Conservation (phyloP, 805 yeast genomes). For the Starmerella floris region DNA sequence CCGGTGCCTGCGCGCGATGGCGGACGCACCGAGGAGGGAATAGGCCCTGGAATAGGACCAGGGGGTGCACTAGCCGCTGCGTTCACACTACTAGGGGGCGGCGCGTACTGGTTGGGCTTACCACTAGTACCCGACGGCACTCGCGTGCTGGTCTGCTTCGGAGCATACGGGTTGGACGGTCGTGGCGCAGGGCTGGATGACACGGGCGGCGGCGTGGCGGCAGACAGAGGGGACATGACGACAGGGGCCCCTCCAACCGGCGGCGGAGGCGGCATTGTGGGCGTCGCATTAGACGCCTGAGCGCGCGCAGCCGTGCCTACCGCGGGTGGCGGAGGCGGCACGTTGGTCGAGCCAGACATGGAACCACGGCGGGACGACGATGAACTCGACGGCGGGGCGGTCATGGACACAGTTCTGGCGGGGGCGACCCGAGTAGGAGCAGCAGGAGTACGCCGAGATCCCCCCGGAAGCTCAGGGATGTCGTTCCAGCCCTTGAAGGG, state of each 20-base stretch:
- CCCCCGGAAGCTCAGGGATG: constrained; percentile 17
- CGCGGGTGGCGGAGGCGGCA: no score
- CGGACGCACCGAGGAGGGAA: constrained; percentile 6
- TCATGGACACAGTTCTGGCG: constrained; percentile 9
- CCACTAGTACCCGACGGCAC: neutral
- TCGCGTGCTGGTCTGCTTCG: constrained; percentile 23
- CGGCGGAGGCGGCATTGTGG: constrained; percentile 22
- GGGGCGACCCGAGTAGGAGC: constrained; percentile 16
- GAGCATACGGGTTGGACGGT: constrained; percentile 28
- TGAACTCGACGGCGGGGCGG: constrained; percentile 2
- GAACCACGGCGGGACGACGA: neutral
- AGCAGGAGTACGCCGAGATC: constrained; percentile 16
- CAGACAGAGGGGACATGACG: no score
- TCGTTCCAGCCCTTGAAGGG: constrained; percentile 22
- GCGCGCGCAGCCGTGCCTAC: constrained; percentile 3
- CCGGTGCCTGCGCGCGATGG: neutral
- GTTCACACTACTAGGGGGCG: constrained; percentile 17
- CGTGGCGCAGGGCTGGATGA: constrained; percentile 15
- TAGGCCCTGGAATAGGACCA: neutral
- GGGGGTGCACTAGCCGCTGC: no score
- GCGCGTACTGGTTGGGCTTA: constrained; percentile 19
- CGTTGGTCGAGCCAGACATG: neutral
- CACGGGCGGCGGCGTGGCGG: constrained; percentile 37
- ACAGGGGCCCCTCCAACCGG: constrained; percentile 19
- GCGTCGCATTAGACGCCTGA: neutral